These are phyloP conservation scores for Gnomoniopsis sp. DNA, from an alignment of 2,329 filamentous ascomycete species.

Conservation along the genomic window DNA sequence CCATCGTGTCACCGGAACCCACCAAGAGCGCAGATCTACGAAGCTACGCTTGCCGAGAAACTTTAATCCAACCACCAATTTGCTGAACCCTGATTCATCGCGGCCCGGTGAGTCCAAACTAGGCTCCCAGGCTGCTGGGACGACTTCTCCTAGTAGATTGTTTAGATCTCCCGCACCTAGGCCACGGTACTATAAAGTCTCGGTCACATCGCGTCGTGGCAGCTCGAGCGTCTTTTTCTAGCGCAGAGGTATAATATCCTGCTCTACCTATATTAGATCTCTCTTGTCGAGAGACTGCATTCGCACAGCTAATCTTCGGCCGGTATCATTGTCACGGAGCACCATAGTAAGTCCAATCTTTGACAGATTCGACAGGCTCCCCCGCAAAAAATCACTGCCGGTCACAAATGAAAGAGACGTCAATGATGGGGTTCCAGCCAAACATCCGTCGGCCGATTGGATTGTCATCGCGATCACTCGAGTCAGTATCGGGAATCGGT, in stretches of 20 bases:
- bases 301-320: neutral
- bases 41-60: slow-evolving; percentile 20
- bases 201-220: neutral
- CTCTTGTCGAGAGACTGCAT: neutral
- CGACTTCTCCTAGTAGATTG: neutral
- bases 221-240: neutral
- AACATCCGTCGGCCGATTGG: neutral
- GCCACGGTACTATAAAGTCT: neutral
- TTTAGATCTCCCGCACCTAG: neutral
- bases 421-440: no score
- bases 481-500: neutral
- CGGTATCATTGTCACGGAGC: neutral
- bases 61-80: slow-evolving; percentile 15
- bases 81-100: neutral
- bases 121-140: neutral
- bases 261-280: neutral
- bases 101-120: slow-evolving; percentile 1
- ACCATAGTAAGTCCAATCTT: no score
- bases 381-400: neutral
- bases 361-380: neutral
- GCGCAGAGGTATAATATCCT: no score
- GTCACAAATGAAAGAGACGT: neutral
- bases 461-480: neutral
- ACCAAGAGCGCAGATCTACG: slow-evolving; percentile 18
- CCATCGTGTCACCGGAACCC: slow-evolving; percentile 13